Base-by-base conservation (phyloP, 1,284 basidiomycete species). In the Marasmius fiardii region DNA sequence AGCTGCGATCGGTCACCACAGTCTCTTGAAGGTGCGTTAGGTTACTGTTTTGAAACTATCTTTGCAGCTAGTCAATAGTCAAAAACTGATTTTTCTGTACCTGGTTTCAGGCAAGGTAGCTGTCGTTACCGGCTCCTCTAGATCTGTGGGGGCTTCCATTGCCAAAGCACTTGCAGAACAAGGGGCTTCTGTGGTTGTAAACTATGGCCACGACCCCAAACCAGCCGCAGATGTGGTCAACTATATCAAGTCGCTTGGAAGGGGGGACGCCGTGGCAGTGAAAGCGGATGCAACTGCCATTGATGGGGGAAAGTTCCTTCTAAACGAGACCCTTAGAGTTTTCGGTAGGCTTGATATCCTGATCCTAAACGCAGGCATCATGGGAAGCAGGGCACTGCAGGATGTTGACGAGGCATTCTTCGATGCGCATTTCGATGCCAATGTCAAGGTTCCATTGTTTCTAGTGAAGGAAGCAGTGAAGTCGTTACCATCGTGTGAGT, bases 381-480 rank as follows among this genome's bases (percentile, higher is more conserved):
- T 82, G 78, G 76, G 75, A 3, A 73, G 69, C 61, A 76, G 69
- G 58, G 65, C 70, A 16, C 64, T 84, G 11, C 65, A 67, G 20
- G 76, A 80, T 24, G 64, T 80, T 16, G 78, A 80, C 55, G 82
- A 84, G 64, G 66, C 66, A 28, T 74, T 74, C 60, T 83, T 73
- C 60, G 77, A 83, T 59, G 62, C 61, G 26, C 76, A 79, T 59
- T 76, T 82, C 57, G 67, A 78, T 54, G 72, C 74, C 43, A 85
- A 85, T 58, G 80, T 85, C 47, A 82, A 82, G 61, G 80, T 75
- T 0, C 81, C 83, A 1, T 60, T 85, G 23, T 85, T 85, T 70
- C 69, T 82, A 51, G 74, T 74, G 1, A 76, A 85, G 60, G 70
- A 71, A 4, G 79, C 74, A 1, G 74, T 74, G 6, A 65, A 73